Base-by-base conservation (phyloP, 2,329 filamentous ascomycete species). In the Lachnellula hyalina region DNA sequence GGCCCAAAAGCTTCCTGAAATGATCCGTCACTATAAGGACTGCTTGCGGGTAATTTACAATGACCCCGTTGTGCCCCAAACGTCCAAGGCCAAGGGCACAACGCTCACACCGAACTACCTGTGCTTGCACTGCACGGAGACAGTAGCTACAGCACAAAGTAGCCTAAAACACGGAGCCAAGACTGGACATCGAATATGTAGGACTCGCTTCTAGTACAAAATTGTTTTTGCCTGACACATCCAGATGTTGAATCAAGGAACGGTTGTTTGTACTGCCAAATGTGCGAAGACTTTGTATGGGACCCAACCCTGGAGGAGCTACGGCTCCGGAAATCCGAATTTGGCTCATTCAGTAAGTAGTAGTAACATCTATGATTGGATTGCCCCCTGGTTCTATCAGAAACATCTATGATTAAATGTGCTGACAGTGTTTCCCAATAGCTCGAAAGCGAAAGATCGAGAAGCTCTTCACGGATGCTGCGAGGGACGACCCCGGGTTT, bases 261-360 rank as follows among this genome's bases (percentile, higher is more conserved):
- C 62, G 89, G 89, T 40, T 80, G 83, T 49, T 74, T 94, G 6
- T 93, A 87, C 71, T 94, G 89, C 70, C 86, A 90, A 61, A 85
- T 90, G 68, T 94, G 89, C 68, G 82, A 88, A 67, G 89, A 94
- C 68, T 84, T 90, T 60, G 85, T 94, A 34, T 93, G 89, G 78
- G 89, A 94, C 63, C 87, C 88, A 5, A 88, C 86, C 5, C 75
- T 94, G 5, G 89, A 94, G 67, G 85, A 88, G 51, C 79, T 91
- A 53, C 80, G 89, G 57, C 73, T 89, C 42, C 79, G 84, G 54
- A 89, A 89, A 70, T 81, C 85, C 63, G 84, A 83, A 9, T 85
- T 82, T 2, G 83, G 84, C 41, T 81, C 81, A 19, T 85, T 85
- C 62, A 82, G 84, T 87, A 72, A 63, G 77, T 69, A 40, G 21